These are phyloP conservation scores for Gaertneriomyces sp. DNA, from an alignment of 192 early-diverging fungal genomes.

Conservation along the genomic window DNA sequence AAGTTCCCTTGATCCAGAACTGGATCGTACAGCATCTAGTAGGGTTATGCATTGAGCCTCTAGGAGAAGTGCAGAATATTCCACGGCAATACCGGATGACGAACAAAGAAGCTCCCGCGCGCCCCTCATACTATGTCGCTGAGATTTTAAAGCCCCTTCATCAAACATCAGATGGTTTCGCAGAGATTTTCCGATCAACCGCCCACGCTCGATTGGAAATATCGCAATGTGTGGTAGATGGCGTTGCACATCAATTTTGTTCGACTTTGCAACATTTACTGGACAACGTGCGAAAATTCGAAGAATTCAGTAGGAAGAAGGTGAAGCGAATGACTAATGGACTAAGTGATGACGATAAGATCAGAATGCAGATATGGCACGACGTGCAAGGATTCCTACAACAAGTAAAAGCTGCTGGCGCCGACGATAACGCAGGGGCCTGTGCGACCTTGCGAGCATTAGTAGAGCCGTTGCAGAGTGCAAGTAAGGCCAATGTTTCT, in stretches of 20 bases:
- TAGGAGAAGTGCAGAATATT: conserved; percentile 19
- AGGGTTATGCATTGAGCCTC: conserved; percentile 27
- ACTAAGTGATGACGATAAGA: conserved; percentile 21
- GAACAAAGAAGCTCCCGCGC: conserved; percentile 29
- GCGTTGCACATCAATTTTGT: too few species aligned
- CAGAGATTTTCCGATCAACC: too few species aligned
- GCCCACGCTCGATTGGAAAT: too few species aligned
- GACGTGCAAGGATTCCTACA: conserved; percentile 9
- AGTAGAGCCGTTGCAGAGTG: too few species aligned
- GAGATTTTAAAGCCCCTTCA: conserved; percentile 24
- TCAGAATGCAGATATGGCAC: conserved; percentile 21
- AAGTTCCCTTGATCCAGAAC: conserved; percentile 10
- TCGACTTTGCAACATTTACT: background rate
- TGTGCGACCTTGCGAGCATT: too few species aligned
- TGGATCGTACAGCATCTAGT: conserved; percentile 19
- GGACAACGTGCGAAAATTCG: conserved; percentile 4
- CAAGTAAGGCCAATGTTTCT: too few species aligned
- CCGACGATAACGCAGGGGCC: too few species aligned
- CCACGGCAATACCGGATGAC: conserved; percentile 30
- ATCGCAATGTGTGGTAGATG: too few species aligned
- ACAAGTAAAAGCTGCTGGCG: background rate
- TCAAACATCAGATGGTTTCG: too few species aligned
- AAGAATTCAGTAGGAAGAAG: conserved; percentile 12
- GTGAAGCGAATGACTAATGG: background rate
- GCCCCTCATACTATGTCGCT: conserved; percentile 24